Percentiles rank a stretch among this genome's conserved stretches.
Conservation (phyloP, 768 basidiomycete species). For the Podaxis pistillaris region DNA sequence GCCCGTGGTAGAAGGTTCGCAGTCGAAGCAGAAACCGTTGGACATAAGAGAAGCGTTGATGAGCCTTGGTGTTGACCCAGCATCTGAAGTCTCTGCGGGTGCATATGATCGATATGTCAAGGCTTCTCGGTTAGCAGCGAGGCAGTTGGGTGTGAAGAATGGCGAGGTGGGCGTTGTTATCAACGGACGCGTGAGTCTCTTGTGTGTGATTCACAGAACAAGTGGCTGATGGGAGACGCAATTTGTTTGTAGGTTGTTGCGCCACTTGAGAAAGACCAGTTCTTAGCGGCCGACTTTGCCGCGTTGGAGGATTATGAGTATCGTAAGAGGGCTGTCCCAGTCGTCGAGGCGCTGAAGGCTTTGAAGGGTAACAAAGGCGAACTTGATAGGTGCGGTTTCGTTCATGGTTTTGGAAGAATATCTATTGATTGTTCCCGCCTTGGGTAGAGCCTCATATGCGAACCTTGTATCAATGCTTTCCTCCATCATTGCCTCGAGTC, state of each 20-base stretch:
- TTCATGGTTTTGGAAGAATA: not conserved
- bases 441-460: constrained; percentile 49
- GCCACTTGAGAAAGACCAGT: constrained; percentile 58
- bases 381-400: constrained; percentile 19
- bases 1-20: constrained; percentile 1
- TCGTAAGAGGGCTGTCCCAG: constrained; percentile 63
- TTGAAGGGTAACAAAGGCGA: constrained; percentile 39
- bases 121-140: constrained; percentile 45
- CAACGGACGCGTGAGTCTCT: constrained; percentile 76
- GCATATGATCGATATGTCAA: constrained; percentile 43
- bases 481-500: constrained; percentile 70
- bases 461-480: constrained; percentile 64
- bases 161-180: constrained; percentile 66
- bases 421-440: not conserved
- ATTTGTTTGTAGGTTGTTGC: constrained; percentile 62
- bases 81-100: constrained; percentile 28
- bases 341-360: constrained; percentile 61
- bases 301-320: constrained; percentile 75
- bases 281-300: constrained; percentile 70
- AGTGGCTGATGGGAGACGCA: not conserved
- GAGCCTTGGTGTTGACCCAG: constrained; percentile 30
- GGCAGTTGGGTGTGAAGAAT: constrained; percentile 55
- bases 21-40: constrained; percentile 39
- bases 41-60: constrained; percentile 28
- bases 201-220: not conserved